These are phyloP conservation scores for Centrapalus pauciflorus DNA, from an alignment of 129 eudicot genomes.

Conservation along the genomic window DNA sequence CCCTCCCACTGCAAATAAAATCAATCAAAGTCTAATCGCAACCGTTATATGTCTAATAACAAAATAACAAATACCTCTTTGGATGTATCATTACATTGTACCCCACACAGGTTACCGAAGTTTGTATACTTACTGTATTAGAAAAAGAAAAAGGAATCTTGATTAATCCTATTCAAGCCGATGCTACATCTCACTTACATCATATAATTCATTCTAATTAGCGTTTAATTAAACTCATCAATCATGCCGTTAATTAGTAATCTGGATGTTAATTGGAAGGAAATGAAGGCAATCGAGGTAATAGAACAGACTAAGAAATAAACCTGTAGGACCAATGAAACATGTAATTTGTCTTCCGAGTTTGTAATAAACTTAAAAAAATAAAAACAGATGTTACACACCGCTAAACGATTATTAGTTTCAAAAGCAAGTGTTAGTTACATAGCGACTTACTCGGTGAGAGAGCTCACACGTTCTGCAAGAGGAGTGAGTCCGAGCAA, in stretches of 20 bases:
- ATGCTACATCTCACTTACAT: no score
- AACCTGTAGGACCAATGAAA: slow-evolving; percentile 97
- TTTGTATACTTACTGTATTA: no score
- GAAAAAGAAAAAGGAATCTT: no score
- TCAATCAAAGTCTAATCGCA: no score
- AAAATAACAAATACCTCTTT: no score
- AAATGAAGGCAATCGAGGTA: not conserved
- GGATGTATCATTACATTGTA: no score
- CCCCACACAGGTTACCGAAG: no score
- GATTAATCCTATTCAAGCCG: no score
- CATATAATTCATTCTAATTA: not conserved
- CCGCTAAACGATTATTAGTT: not conserved
- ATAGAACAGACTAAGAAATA: slow-evolving; percentile 5
- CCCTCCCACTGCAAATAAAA: slow-evolving; percentile 89
- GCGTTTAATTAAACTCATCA: not conserved
- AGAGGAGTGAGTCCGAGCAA: slow-evolving; percentile 78
- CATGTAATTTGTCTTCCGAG: slow-evolving; percentile 71
- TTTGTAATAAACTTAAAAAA: not conserved
- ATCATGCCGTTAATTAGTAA: not conserved
- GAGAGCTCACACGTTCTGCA: slow-evolving; percentile 82
- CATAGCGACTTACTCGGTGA: slow-evolving; percentile 70
- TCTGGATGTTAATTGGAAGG: not conserved
- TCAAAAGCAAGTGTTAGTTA: not conserved
- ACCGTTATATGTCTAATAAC: no score
- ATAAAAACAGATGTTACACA: slow-evolving; percentile 13